These are phyloP conservation scores for Geopyxis carbonaria DNA, from an alignment of 495 filamentous ascomycete genomes.

Conservation along the genomic window DNA sequence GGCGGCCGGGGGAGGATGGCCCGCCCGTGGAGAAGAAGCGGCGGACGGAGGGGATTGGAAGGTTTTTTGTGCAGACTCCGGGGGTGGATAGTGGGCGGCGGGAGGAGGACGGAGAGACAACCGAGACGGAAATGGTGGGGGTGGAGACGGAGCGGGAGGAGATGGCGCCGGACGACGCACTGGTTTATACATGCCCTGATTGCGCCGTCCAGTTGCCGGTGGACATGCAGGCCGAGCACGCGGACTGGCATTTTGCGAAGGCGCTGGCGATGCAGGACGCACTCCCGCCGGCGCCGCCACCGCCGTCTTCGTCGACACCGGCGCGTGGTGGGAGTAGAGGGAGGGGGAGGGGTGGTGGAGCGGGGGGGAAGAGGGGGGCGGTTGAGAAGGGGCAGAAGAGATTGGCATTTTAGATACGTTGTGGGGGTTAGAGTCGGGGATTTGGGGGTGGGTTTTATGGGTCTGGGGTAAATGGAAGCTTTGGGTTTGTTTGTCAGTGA, in stretches of 20 bases:
- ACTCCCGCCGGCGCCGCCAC: conserved; percentile 6
- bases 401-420: conserved; percentile 47
- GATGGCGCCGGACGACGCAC: conserved; percentile 10
- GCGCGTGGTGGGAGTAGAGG: conserved; percentile 20
- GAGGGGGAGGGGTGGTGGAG: conserved; percentile 23
- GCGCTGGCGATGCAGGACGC: conserved; percentile 40
- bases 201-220: conserved; percentile 43
- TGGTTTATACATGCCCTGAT: conserved; percentile 42
- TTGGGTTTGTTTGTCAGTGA: not conserved
- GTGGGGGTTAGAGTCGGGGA: conserved; percentile 6
- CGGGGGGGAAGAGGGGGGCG: conserved; percentile 24
- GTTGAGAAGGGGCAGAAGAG: conserved; percentile 62
- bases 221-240: conserved; percentile 54
- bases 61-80: conserved; percentile 35
- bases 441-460: not conserved
- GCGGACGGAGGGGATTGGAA: conserved; percentile 38
- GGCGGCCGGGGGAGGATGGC: conserved; percentile 19
- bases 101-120: conserved; percentile 1
- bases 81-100: not conserved
- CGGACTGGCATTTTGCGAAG: conserved; percentile 93
- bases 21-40: conserved; percentile 36
- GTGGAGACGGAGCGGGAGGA: conserved; percentile 4
- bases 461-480: not conserved
- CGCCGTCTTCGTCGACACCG: too few species aligned
- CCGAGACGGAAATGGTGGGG: conserved; percentile 8